Evolutionary conservation across 2,329 filamentous ascomycete genomes (phyloP), one percentile per base, ranked within the genome.

Genomic region (Cryphonectria naterciae): DNA sequence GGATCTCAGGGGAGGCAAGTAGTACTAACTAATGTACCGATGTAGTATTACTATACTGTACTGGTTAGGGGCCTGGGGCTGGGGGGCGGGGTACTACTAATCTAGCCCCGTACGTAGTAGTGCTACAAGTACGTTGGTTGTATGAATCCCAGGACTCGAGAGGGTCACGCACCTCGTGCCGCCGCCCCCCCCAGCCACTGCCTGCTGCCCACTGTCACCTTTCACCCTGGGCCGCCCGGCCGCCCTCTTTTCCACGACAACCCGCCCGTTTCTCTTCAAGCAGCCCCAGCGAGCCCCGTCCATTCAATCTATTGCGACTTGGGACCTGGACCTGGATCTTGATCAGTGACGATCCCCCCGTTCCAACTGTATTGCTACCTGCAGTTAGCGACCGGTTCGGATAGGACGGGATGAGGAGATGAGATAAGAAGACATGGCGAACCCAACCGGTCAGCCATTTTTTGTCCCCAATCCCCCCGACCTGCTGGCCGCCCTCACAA

Each of bases 241-340:
- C 25, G 69, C 66, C 58, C 68, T 68, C 60, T 71, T 52, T 67
- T 60, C 61, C 58, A 65, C 58, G 15, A 67, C 60, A 56, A 56
- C 65, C 68, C 68, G 64, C 70, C 70, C 69, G 49, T 56, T 64
- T 72, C 68, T 70, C 70, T 72, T 35, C 70, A 70, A 63, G 70
- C 70, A 72, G 70, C 70, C 70, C 68, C 70, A 65, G 64, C 69
- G 60, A 61, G 54, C 68, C 61, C 65, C 49, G 37, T 58, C 65
- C 43, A 13, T 41, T 41, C 52, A 58, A 67, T 58, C 65, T 37
- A 54, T 37, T 35, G 28, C 49, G 65, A 69, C 64, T 49, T 65
- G 54, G 54, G 54, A 58, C 54, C 63, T 52, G 62, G 35, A 49
- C 56, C 68, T 41, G 52, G 35, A 65, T 58, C 69, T 28, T 52